Base-by-base conservation (phyloP, 129 eudicot genomes). In the Saussurea involucrata region DNA sequence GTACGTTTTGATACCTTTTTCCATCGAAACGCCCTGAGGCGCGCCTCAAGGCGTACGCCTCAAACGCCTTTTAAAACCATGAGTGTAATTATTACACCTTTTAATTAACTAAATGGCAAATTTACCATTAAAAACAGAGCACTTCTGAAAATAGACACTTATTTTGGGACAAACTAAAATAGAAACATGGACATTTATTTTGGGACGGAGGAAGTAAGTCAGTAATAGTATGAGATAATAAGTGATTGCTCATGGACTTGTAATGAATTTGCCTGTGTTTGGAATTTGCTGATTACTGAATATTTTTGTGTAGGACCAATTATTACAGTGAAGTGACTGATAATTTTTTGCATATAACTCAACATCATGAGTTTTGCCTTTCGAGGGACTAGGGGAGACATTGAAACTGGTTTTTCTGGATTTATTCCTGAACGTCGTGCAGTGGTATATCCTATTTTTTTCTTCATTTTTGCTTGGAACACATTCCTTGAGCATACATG, bases 351-450 rank as follows among this genome's bases (percentile, higher is more conserved):
- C 36, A 42, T 71, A 79, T 3, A 66, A 73, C 64, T 68, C 69
- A 36, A 65, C 73, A 77, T 11, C 75, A 93, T 90, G 97, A 93
- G 98, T 76, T 93, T 93, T 83, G 97, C 91, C 42, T 93, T 91
- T 74, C 96, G 97, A 72, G 97, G 98, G 32, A 78, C 81, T 24
- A 83, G 97, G 77, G 89, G 88, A 68, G 98, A 91, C 79, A 85
- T 93, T 80, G 98, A 93, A 83, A 76, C 92, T 29, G 96, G 96
- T 42, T 88, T 90, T 84, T 85, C 97, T 27, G 98, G 90, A 27
- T 81, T 88, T 78, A 74, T 87, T 61, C 97, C 98, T 61, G 98
- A 93, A 67, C 87, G 98, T 27, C 92, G 93, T 25, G 82, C 96
- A 32, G 77, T 90, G 98, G 98, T 90, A 86, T 37, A 21, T 84